Conservation (phyloP, 768 basidiomycete species). For the Termitomyces sp. region DNA sequence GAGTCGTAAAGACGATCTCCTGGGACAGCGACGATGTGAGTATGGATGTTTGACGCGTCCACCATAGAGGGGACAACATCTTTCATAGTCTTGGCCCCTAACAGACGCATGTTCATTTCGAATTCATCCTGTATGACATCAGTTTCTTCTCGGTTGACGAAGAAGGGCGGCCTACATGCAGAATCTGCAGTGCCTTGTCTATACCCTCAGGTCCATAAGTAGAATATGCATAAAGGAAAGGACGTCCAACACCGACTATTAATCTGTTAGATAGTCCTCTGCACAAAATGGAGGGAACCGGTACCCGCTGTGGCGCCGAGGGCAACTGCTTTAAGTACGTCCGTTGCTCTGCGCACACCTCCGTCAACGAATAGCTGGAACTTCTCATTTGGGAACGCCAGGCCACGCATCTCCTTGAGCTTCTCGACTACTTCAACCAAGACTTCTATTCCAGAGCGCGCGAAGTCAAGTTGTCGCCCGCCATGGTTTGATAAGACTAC, state of each 20-base stretch:
- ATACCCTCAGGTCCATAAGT: conserved; percentile 88
- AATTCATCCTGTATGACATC: conserved; percentile 73
- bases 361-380: conserved; percentile 92
- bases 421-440: conserved; percentile 78
- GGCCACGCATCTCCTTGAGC: conserved; percentile 58
- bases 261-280: conserved; percentile 11
- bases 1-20: conserved; percentile 67
- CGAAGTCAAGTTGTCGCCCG: conserved; percentile 71
- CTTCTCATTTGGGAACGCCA: conserved; percentile 68
- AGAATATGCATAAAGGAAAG: conserved; percentile 85
- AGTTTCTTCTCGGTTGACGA: neutral
- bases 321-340: conserved; percentile 84
- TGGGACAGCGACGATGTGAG: conserved; percentile 65
- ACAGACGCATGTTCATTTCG: conserved; percentile 93
- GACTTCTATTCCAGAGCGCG: conserved; percentile 87
- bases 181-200: conserved; percentile 72
- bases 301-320: conserved; percentile 83
- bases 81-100: conserved; percentile 76
- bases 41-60: conserved; percentile 63
- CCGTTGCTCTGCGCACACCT: conserved; percentile 88
- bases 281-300: conserved; percentile 29
- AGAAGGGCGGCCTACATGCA: conserved; percentile 44
- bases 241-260: conserved; percentile 76
- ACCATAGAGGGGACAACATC: conserved; percentile 90
- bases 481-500: conserved; percentile 88